Evolutionary conservation across 331 rosid genomes (phyloP), one percentile per base, ranked within the genome.

Genomic region (Quercus tomentella): DNA sequence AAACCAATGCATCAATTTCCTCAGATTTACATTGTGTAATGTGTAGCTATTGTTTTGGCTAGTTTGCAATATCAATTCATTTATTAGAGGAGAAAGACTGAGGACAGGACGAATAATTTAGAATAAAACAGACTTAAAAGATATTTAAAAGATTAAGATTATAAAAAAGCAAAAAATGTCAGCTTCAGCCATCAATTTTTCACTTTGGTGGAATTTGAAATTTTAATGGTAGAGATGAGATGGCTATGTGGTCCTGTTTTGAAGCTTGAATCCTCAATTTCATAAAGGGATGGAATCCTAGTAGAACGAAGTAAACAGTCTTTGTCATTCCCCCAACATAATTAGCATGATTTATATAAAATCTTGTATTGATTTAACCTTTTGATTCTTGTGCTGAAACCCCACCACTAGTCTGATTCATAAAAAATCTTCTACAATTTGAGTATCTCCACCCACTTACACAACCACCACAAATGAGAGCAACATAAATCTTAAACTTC

Each of bases 231-330:
- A 18, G 61, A 73, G 77, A 52, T 77, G n/a, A 70, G 63, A 61
- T 73, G 76, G 61, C 33, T 7, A 26, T 37, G 77, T 77, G 82
- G 88, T 77, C 88, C 82, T 68, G 3, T 73, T 73, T 73, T 22
- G 28, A 35, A 2, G 11, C 58, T 9, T 71, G 60, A 80, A 43
- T 80, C 67, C 76, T 57, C 37, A 73, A 26, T 61, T 66, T 31
- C 79, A 66, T 2, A 57, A 10, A 78, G 49, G 22, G 76, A 6
- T 72, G 61, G 74, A 63, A 4, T 31, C 20, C 56, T 4, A 15
- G 65, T 41, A 17, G 4, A 49, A 49, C 54, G 5, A 12, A 49
- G 18, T 49, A 14, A 49, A 49, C 54, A 49, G 54, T 49, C 54
- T 45, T 20, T 35, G 76, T 30, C 66, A 28, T 22, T 11, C 66